Evolutionary conservation across 2,329 filamentous ascomycete species (phyloP), one percentile per base, ranked within the genome.

Genomic region (Fusarium liriodendri): DNA sequence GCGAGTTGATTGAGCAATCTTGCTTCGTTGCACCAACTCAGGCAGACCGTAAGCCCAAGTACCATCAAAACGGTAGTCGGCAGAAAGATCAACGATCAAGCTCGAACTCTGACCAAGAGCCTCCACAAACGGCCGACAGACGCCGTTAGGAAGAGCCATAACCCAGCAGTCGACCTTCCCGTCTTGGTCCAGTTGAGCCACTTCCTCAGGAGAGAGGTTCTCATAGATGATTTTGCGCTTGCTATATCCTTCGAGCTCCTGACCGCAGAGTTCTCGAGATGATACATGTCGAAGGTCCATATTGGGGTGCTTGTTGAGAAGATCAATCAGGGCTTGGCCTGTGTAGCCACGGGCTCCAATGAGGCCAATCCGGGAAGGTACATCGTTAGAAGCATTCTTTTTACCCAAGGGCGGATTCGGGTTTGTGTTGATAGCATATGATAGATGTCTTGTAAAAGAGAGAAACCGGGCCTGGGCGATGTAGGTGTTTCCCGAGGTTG

Each of bases 321-420:
- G 90, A 70, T 91, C 92, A 78, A 98, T 95, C 57, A 99, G 87
- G 64, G 95, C 94, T 83, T 98, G 94, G 45, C 97, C 96, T 63
- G 96, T 98, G 82, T 98, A 98, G 37, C 97, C 96, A 80, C 95
- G 93, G 66, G 95, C 95, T 72, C 95, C 95, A 74, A 98, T 97
- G 64, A 98, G 88, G 52, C 93, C 95, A 58, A 98, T 90, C 80
- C 92, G 93, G 14, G 95, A 91, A 13, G 94, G 93, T 70, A 90
- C 89, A 68, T 90, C 89, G 84, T 95, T 97, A 69, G 94, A 95
- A 67, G 91, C 93, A 84, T 97, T 97, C 87, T 95, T 95, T 85
- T 92, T 92, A 66, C 94, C 95, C 67, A 97, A 90, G 16, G 95
- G 95, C 62, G 95, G 95, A 87, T 98, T 98, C 14, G 95, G 94